Base-by-base conservation (phyloP, 768 basidiomycete species). In the Auriscalpium orientale region DNA sequence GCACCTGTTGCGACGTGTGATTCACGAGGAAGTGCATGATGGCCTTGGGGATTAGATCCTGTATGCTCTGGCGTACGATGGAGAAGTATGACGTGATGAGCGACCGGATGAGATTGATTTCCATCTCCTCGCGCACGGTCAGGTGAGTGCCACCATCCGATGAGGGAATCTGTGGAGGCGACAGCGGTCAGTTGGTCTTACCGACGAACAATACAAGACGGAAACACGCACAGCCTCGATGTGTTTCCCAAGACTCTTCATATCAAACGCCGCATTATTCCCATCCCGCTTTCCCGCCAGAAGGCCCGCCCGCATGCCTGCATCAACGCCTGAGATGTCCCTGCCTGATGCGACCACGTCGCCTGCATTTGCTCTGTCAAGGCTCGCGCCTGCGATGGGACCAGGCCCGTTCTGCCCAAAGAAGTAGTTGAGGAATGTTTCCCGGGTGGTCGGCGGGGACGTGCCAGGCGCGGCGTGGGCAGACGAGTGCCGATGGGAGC, bases 11-110 rank as follows among this genome's bases (percentile, higher is more conserved):
- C 46, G 92, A 87, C n/a, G 95, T 95, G 67, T 91, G 81, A 72
- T 97, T 98, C 67, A 99, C 95, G 59, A 98, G 80, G 64, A 94
- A 83, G 74, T 98, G 95, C 95, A 98, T 98, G 74, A 97, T 88
- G 20, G 95, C 93, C 72, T 99, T 99, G 36, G 97, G 97, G 18
- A 99, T 82, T 55, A 98, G 79, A 70, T 99, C 97, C 62, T 98
- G 92, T 60, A 99, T 97, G 67, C 87, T 91, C 71, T 98, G 95
- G 45, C 97, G 87, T 21, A 95, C 89, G 67, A 99, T 98, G 57
- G 82, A 77, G 74, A 99, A 99, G 76, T 99, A 99, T 12, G 92
- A 94, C 28, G 86, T 82, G 67, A 99, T 98, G 62, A 98, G 81
- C 7, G 91, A 90, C 52, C 95, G 87, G 67, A 99, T 98, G 58